Base-by-base conservation (phyloP, 371 early-diverging fungal genomes). In the Circinella minor region DNA sequence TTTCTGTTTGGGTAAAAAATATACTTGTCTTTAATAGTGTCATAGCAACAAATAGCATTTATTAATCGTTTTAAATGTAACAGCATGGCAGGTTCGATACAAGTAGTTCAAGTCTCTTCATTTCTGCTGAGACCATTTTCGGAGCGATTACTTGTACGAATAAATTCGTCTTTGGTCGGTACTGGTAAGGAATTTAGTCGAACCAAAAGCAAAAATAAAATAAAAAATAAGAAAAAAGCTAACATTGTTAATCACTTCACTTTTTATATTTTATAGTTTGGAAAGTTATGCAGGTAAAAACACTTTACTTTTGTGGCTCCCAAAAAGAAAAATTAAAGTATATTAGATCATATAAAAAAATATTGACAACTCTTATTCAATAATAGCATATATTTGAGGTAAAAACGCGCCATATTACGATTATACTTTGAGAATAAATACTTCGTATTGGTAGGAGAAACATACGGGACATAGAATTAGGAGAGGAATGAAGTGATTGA, bases 211-310 rank as follows among this genome's bases (percentile, higher is more conserved):
- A 27, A 43, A 43, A 43, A 43, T n/a, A n/a, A n/a, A n/a, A n/a
- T n/a, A n/a, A n/a, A n/a, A n/a, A n/a, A n/a, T n/a, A n/a, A n/a
- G n/a, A 11, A 43, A 43, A 43, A 43, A 6, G 43, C 43, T 43
- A 43, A 43, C 27, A 27, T 27, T 27, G 27, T 43, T 6, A 43
- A 9, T 3, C 43, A 43, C 11, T 43, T 11, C 43, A 43, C 43
- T 1, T 43, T 43, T 27, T 27, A 27, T 11, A 43, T 3, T 43
- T 43, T 43, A 43, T 43, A 43, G 81, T 90, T 66, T 91, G 92
- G 92, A 80, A 76, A 46, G 80, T 84, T 36, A 90, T 91, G 91
- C 91, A 91, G 83, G 86, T 84, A 81, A 71, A n/a, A 39, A 38
- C 43, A 1, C 11, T 11, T 46, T 65, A 51, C 13, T 34, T 63